Percentiles rank a stretch among this genome's conserved stretches.
Evolutionary conservation across 2,329 filamentous ascomycete species (phyloP).

Genomic region (Arthrobotrys iridis): DNA sequence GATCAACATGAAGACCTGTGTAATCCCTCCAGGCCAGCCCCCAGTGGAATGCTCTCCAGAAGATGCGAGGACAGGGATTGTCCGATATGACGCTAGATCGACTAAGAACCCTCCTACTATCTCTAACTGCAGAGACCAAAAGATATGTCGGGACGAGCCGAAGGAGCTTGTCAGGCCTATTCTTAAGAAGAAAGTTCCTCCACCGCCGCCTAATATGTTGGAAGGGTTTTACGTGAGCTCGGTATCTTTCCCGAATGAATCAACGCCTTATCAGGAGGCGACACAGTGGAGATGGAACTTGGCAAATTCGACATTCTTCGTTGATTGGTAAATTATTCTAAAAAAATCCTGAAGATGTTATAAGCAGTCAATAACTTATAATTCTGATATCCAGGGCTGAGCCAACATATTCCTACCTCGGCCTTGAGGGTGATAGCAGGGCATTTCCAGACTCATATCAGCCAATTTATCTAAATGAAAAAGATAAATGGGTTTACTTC

Average conservation of each 20-base stretch:
- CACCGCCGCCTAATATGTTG: constrained; percentile 15
- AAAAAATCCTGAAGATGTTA: too few species aligned
- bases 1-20: constrained; percentile 61
- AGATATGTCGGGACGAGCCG: constrained; percentile 25
- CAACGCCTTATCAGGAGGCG: neutral
- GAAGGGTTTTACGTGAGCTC: constrained; percentile 22
- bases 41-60: constrained; percentile 19
- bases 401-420: constrained; percentile 39
- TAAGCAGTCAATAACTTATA: neutral
- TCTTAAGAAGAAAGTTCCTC: constrained; percentile 15
- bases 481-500: constrained; percentile 60
- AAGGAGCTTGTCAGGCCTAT: constrained; percentile 26
- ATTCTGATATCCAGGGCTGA: constrained; percentile 1
- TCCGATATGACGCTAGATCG: constrained; percentile 28
- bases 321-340: constrained; percentile 27
- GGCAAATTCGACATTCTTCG: constrained; percentile 20
- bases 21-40: constrained; percentile 24
- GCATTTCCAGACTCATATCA: constrained; percentile 61
- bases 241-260: constrained; percentile 7
- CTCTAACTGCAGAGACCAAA: constrained; percentile 13
- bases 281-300: constrained; percentile 39
- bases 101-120: constrained; percentile 15
- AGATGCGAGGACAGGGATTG: constrained; percentile 34
- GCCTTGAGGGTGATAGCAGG: constrained; percentile 15
- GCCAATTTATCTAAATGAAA: constrained; percentile 70